phyloP scores from a whole-genome alignment of 1,284 basidiomycete species.

The Ustilago vetiveriae region DNA sequence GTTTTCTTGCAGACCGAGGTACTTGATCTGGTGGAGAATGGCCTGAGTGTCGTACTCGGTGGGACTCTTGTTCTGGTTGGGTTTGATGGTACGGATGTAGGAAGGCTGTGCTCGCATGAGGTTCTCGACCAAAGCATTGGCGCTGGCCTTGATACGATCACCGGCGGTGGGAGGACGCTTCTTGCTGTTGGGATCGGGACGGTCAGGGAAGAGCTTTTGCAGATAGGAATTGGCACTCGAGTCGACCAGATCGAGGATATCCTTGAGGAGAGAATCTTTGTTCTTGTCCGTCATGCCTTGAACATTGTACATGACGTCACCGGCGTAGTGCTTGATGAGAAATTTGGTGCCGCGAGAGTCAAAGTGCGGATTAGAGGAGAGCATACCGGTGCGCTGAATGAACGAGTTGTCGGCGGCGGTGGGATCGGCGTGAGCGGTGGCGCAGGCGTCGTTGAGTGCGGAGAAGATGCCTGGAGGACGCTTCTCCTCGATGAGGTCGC shows the following conservation, averaged over 20 bases:
- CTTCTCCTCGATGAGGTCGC: conserved; percentile 95
- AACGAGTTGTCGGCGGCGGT: conserved; percentile 96
- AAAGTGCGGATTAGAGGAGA: conserved; percentile 73
- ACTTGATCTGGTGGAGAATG: conserved; percentile 98
- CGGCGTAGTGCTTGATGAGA: conserved; percentile 80
- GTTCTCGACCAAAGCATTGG: conserved; percentile 93
- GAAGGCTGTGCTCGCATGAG: conserved; percentile 95
- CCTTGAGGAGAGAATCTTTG: conserved; percentile 95
- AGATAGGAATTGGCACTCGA: conserved; percentile 72
- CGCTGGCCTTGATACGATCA: conserved; percentile 92
- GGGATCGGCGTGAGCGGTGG: conserved; percentile 97
- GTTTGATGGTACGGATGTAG: conserved; percentile 99
- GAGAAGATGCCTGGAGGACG: conserved; percentile 97
- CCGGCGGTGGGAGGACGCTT: conserved; percentile 97
- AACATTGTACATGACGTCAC: conserved; percentile 98
- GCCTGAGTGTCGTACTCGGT: conserved; percentile 94
- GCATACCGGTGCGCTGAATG: conserved; percentile 82
- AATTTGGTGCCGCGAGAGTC: conserved; percentile 72
- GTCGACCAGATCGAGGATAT: conserved; percentile 88
- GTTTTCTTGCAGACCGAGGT: conserved; percentile 97
- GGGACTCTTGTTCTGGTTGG: conserved; percentile 93
- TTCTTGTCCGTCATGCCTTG: conserved; percentile 99
- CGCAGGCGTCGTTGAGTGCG: conserved; percentile 96
- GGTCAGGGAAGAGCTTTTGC: conserved; percentile 89
- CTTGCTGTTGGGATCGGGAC: conserved; percentile 95